A percentile compares a stretch with the other conserved stretches of the same genome.
Conservation (phyloP, 1,284 basidiomycete species). For the Ceratobasidium papillatum region DNA sequence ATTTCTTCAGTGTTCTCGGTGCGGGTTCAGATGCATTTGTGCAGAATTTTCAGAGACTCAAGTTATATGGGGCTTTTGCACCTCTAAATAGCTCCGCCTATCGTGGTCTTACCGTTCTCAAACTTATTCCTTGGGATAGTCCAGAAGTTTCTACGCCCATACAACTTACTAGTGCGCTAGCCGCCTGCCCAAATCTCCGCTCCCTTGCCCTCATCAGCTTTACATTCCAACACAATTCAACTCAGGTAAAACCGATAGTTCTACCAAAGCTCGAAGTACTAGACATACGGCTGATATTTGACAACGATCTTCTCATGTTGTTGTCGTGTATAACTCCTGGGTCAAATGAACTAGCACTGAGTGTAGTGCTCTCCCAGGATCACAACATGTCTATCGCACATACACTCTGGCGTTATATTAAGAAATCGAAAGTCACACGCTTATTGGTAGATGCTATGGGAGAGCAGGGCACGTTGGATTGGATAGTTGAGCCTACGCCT, state of each 20-base stretch:
- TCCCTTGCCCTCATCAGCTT: not conserved
- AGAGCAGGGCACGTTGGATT: not conserved
- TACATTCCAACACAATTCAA: not conserved
- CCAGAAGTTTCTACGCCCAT: not conserved
- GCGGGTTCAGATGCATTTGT: not conserved
- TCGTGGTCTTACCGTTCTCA: slow-evolving; percentile 1
- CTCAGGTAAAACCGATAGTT: not conserved
- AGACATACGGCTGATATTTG: not conserved
- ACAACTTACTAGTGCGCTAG: not conserved
- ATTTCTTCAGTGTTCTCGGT: not conserved
- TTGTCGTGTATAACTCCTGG: not conserved
- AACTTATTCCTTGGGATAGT: not conserved
- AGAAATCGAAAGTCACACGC: not conserved
- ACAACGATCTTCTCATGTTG: not conserved
- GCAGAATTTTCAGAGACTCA: not conserved
- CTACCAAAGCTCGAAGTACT: slow-evolving; percentile 7
- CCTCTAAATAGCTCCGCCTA: not conserved
- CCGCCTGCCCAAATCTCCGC: not conserved
- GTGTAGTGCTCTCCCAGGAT: not conserved
- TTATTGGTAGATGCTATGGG: not conserved
- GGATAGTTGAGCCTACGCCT: not conserved
- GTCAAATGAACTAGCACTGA: not conserved
- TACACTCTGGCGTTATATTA: not conserved
- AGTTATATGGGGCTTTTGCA: not conserved
- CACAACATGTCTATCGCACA: not conserved